A percentile compares a stretch with the other conserved stretches of the same genome.
Conservation (phyloP, 768 basidiomycete genomes). For the Suillus fuscotomentosus region DNA sequence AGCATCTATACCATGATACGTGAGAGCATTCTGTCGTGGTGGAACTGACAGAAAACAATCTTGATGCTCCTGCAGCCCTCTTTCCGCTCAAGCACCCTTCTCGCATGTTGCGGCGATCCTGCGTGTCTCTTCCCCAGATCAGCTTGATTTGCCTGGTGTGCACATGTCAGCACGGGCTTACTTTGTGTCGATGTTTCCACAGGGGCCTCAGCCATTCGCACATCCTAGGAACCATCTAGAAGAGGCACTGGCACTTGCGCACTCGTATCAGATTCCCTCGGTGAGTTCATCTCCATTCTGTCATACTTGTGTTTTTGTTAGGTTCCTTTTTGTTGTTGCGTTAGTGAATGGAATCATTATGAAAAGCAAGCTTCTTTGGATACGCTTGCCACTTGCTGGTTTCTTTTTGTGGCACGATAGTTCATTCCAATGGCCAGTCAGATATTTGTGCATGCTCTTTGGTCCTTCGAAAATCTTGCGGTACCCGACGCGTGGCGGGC, state of each 20-base stretch:
- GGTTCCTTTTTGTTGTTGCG: background rate
- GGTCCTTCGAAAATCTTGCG: too few species aligned
- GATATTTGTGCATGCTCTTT: background rate
- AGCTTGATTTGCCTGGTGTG: constrained; percentile 56
- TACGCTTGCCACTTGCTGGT: too few species aligned
- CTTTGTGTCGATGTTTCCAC: constrained; percentile 48
- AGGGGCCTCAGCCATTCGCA: constrained; percentile 42
- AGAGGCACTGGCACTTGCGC: constrained; percentile 53
- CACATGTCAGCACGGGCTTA: constrained; percentile 43
- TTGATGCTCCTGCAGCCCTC: constrained; percentile 36
- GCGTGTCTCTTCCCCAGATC: constrained; percentile 52
- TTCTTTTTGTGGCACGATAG: too few species aligned
- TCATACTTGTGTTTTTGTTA: background rate
- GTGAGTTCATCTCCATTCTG: constrained; percentile 38
- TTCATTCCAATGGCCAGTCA: background rate
- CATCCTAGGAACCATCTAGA: constrained; percentile 42
- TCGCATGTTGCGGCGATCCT: constrained; percentile 51
- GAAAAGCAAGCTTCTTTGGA: too few species aligned
- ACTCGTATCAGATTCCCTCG: constrained; percentile 42
- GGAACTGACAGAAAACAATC: background rate
- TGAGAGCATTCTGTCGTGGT: constrained; percentile 36
- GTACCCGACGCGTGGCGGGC: too few species aligned
- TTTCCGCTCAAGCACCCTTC: constrained; percentile 44
- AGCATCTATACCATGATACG: constrained; percentile 67
- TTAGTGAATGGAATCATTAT: too few species aligned